Percentiles rank a stretch among this genome's conserved stretches.
Conservation (phyloP, 345 rosid species). For the Boechera divaricarpa region DNA sequence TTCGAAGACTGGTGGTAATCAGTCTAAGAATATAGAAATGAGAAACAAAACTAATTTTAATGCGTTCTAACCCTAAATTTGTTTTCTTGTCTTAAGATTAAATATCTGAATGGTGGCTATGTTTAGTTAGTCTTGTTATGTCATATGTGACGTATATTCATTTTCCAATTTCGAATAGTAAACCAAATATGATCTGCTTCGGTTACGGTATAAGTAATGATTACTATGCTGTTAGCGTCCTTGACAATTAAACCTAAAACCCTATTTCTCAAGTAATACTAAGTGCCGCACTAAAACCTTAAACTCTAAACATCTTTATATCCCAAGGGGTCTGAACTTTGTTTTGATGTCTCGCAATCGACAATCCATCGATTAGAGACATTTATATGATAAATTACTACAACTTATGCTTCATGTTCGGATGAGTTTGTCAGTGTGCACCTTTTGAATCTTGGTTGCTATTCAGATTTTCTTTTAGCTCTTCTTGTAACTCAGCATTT, state of each 20-base stretch:
- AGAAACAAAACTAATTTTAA: neutral
- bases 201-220: neutral
- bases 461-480: neutral
- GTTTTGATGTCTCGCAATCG: neutral
- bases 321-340: neutral
- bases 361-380: neutral
- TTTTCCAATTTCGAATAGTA: neutral
- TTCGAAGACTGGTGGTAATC: too few species aligned
- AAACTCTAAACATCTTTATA: neutral
- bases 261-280: neutral
- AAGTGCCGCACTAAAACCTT: neutral
- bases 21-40: too few species aligned
- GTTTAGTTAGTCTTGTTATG: neutral
- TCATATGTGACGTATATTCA: neutral
- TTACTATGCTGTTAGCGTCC: neutral
- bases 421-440: constrained; percentile 19
- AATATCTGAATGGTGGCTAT: neutral
- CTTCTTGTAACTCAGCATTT: constrained; percentile 21
- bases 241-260: neutral
- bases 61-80: neutral
- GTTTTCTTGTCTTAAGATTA: neutral
- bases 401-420: constrained; percentile 27
- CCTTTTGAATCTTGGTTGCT: constrained; percentile 24
- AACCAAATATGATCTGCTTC: neutral
- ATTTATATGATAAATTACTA: neutral